These are phyloP conservation scores for Arthromyces matolae DNA, from an alignment of 768 basidiomycete species.

Conservation along the genomic window DNA sequence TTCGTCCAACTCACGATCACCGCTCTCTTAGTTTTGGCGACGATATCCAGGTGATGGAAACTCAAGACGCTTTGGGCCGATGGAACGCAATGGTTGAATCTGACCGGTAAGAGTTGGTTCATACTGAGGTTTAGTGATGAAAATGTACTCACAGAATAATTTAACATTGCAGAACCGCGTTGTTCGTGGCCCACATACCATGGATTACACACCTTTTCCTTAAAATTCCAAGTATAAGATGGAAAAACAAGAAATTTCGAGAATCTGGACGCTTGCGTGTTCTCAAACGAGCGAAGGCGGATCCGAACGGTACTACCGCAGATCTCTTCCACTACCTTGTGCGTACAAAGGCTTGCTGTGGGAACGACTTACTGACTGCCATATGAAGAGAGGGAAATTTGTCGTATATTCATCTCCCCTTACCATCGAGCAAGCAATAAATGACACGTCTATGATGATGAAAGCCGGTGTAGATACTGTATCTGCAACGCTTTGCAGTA, in stretches of 20 bases:
- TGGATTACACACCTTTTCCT: constrained; percentile 14
- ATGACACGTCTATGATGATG: constrained; percentile 16
- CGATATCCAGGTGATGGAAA: constrained; percentile 15
- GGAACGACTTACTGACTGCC: no score
- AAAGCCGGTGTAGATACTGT: constrained; percentile 20
- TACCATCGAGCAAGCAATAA: constrained; percentile 17
- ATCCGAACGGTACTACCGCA: constrained; percentile 13
- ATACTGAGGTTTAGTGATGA: no score
- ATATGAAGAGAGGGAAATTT: constrained; percentile 23
- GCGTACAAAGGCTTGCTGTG: no score
- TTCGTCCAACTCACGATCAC: background rate
- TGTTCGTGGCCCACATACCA: constrained; percentile 17
- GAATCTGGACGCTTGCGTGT: constrained; percentile 51
- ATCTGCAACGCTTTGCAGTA: constrained; percentile 16
- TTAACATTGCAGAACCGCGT: constrained; percentile 7
- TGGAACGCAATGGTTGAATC: constrained; percentile 15
- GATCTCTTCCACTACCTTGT: constrained; percentile 23
- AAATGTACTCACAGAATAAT: no score
- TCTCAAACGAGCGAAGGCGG: constrained; percentile 52
- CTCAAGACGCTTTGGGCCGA: constrained; percentile 8
- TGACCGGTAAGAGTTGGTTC: constrained; percentile 7
- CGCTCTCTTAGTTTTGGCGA: constrained; percentile 25
- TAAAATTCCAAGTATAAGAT: constrained; percentile 13
- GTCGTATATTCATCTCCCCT: constrained; percentile 13
- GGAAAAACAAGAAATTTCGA: constrained; percentile 16